These are phyloP conservation scores for Septoria petroselini DNA, from an alignment of 2,329 filamentous ascomycete genomes.

Conservation along the genomic window DNA sequence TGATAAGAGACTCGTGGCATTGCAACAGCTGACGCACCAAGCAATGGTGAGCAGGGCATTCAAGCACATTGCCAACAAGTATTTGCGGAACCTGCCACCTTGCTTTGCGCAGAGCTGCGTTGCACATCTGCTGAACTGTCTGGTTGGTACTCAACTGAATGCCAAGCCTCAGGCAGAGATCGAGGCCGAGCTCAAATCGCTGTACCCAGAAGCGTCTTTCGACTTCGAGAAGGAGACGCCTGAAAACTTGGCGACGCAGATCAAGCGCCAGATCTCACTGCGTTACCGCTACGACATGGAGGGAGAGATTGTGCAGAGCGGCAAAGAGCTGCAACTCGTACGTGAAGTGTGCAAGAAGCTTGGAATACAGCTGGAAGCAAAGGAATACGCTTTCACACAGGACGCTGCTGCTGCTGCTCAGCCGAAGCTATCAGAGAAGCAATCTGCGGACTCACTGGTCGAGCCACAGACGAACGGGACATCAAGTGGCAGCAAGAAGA, in stretches of 20 bases:
- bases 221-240: slow-evolving; percentile 77
- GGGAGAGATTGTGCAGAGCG: slow-evolving; percentile 61
- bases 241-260: slow-evolving; percentile 63
- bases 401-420: slow-evolving; percentile 21
- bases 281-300: slow-evolving; percentile 76
- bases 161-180: slow-evolving; percentile 72
- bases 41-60: slow-evolving; percentile 95
- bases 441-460: slow-evolving; percentile 32
- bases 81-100: slow-evolving; percentile 74
- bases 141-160: slow-evolving; percentile 76
- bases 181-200: slow-evolving; percentile 66
- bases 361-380: slow-evolving; percentile 80
- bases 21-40: slow-evolving; percentile 74
- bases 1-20: slow-evolving; percentile 68
- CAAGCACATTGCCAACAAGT: slow-evolving; percentile 82
- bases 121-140: slow-evolving; percentile 87
- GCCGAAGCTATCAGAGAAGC: slow-evolving; percentile 29
- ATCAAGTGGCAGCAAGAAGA: slow-evolving; percentile 39
- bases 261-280: slow-evolving; percentile 67
- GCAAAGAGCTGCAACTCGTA: slow-evolving; percentile 77
- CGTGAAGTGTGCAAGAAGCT: slow-evolving; percentile 86
- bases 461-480: slow-evolving; percentile 38
- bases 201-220: slow-evolving; percentile 81
- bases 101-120: slow-evolving; percentile 76
- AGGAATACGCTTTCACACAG: slow-evolving; percentile 67